Evolutionary conservation across 2,329 filamentous ascomycete species (phyloP), one percentile per base, ranked within the genome.

Genomic region (Aureobasidium namibiae): DNA sequence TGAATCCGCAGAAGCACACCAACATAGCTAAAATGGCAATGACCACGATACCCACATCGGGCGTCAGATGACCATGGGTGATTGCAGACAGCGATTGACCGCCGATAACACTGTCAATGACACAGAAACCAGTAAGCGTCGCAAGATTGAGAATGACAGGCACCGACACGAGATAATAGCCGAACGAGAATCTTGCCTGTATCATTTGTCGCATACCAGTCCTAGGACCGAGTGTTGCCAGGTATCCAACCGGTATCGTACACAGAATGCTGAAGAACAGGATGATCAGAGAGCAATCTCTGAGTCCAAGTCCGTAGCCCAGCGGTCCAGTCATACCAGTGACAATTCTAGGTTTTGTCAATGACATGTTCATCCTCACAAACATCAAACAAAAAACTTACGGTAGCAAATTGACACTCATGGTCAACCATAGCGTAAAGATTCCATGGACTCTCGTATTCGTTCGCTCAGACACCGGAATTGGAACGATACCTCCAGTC

Each of bases 171-270:
- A 82, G 72, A 65, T 84, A 85, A 41, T 70, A 81, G 75, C 54
- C 83, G 67, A 85, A 87, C 41, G 79, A 81, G 68, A 81, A 87
- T 23, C 84, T 76, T 4, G 84, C 83, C 64, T 84, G 82, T 8
- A 87, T 79, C 77, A 87, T 84, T 69, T 86, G 83, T 16, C 84
- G 77, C 77, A 87, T 80, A 42, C 83, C 84, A 10, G 82, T 85
- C 69, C 80, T 80, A 4, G 83, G 81, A 0, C 83, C 83, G 53
- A 84, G 70, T 0, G 80, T 83, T 42, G 78, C 78, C 26, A 86
- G 72, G 64, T 80, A 84, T 3, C 81, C 83, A 0, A 82, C 80
- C 0, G 80, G 73, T 7, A 78, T 61, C 0, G 79, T 79, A 1
- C 79, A 80, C 26, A 85, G 63, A 18, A 86, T 68, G 11, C 77